phyloP scores from a whole-genome alignment of 306 rosid species.

The Cercis canadensis region DNA sequence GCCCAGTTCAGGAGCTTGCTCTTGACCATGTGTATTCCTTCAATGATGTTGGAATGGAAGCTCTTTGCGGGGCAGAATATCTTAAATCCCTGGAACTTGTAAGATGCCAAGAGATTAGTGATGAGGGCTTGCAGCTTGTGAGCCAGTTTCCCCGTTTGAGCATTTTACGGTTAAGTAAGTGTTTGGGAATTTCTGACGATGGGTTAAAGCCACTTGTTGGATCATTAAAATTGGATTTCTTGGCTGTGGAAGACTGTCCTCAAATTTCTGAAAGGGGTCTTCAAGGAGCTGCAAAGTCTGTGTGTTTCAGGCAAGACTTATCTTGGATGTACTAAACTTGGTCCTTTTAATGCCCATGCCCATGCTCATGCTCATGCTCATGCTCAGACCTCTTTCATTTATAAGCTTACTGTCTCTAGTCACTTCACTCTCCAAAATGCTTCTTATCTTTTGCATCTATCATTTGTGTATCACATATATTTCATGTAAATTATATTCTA shows the following conservation, averaged over 20 bases:
- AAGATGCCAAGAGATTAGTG: conserved; percentile 86
- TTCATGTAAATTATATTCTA: neutral
- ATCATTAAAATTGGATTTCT: conserved; percentile 65
- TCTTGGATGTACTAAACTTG: conserved; percentile 80
- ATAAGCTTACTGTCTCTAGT: too few relatives aligned
- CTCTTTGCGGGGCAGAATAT: conserved; percentile 72
- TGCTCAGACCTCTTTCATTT: too few relatives aligned
- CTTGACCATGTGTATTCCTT: conserved; percentile 89
- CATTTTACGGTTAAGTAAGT: conserved; percentile 61
- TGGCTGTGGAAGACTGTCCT: conserved; percentile 87
- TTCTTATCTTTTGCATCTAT: conserved; percentile 1
- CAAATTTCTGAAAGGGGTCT: conserved; percentile 82
- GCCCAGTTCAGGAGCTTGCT: conserved; percentile 70
- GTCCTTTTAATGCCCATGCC: conserved; percentile 29
- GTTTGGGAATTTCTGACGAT: conserved; percentile 85
- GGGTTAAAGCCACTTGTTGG: conserved; percentile 83
- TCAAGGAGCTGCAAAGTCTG: conserved; percentile 71
- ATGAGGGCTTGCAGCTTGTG: conserved; percentile 85
- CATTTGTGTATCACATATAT: conserved; percentile 3
- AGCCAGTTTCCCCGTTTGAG: conserved; percentile 65
- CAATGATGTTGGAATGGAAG: conserved; percentile 84
- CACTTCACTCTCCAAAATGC: neutral
- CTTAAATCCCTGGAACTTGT: conserved; percentile 81
- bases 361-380: too few relatives aligned
- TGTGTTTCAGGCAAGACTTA: conserved; percentile 78